A percentile compares a stretch with the other conserved stretches of the same genome.
These are phyloP conservation scores for Lanmaoa rubissima DNA, from an alignment of 768 basidiomycete genomes.

Conservation along the genomic window DNA sequence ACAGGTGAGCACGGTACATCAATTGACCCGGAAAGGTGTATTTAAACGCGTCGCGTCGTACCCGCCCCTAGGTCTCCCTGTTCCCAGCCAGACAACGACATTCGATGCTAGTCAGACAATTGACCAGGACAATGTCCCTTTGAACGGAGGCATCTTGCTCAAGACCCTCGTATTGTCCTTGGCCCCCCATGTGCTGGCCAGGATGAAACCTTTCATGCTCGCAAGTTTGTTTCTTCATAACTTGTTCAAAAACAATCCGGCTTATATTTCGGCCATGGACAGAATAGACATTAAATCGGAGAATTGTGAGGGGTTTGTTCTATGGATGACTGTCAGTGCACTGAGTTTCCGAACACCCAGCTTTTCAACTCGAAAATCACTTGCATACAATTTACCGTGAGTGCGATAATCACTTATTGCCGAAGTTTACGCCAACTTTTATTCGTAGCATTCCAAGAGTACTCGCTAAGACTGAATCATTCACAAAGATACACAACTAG, in stretches of 20 bases:
- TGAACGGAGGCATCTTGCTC: slow-evolving; percentile 47
- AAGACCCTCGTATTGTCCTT: slow-evolving; percentile 49
- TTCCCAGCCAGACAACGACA: slow-evolving; percentile 43
- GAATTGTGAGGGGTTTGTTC: neutral
- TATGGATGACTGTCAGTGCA: neutral
- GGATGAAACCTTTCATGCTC: slow-evolving; percentile 37
- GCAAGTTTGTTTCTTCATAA: slow-evolving; percentile 31
- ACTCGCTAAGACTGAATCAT: neutral
- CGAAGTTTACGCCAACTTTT: slow-evolving; percentile 11
- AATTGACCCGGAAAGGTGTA: no score
- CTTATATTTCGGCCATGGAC: slow-evolving; percentile 8
- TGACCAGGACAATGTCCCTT: slow-evolving; percentile 44
- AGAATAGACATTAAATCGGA: slow-evolving; percentile 1
- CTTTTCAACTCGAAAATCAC: slow-evolving; percentile 15
- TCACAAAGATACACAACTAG: slow-evolving; percentile 24
- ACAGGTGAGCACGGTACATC: neutral
- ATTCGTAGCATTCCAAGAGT: slow-evolving; percentile 30
- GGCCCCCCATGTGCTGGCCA: slow-evolving; percentile 43
- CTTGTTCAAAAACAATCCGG: neutral
- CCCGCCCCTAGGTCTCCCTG: neutral
- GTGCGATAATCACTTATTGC: slow-evolving; percentile 5
- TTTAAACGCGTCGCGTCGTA: neutral
- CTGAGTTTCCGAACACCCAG: slow-evolving; percentile 15
- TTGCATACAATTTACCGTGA: slow-evolving; percentile 26
- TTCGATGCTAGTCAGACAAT: slow-evolving; percentile 47